Percentiles rank a stretch among this genome's conserved stretches.
phyloP scores from a whole-genome alignment of 129 eudicot species.

The Pseudognaphalium luteoalbum region DNA sequence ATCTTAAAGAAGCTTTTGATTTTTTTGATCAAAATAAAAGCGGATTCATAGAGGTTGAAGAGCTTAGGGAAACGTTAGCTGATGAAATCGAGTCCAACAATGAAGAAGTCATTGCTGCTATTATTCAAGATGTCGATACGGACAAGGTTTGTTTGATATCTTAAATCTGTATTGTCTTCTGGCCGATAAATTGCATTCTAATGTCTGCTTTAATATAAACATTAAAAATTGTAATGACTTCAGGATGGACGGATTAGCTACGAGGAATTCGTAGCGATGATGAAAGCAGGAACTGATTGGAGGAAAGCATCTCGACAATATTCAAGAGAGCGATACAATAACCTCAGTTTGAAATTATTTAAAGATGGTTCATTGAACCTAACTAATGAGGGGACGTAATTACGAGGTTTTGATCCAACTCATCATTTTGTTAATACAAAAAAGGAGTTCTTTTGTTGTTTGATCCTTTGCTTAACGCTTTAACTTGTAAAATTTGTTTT shows the following conservation, averaged over 20 bases:
- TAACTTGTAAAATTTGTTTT: conserved; percentile 18
- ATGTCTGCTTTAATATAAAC: not conserved
- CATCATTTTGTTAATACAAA: conserved; percentile 25
- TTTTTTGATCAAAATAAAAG: conserved; percentile 71
- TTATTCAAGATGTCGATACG: conserved; percentile 88
- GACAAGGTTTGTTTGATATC: conserved; percentile 63
- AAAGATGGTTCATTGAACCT: conserved; percentile 63
- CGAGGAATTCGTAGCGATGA: conserved; percentile 83
- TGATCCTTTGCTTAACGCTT: conserved; percentile 6
- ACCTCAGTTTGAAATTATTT: conserved; percentile 71
- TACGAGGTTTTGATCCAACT: conserved; percentile 9
- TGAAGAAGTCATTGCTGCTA: conserved; percentile 79
- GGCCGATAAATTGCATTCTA: not conserved
- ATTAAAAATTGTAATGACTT: not conserved
- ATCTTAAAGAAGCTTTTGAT: conserved; percentile 65
- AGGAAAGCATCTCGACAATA: conserved; percentile 93
- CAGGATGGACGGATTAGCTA: conserved; percentile 91
- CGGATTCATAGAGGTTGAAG: conserved; percentile 83
- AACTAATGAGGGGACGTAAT: conserved; percentile 34
- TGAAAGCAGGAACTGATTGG: conserved; percentile 97
- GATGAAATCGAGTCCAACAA: conserved; percentile 62
- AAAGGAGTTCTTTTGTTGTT: not conserved
- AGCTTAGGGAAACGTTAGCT: conserved; percentile 64
- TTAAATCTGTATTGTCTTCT: no score
- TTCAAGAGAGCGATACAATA: conserved; percentile 80